phyloP scores from a whole-genome alignment of 2,329 filamentous ascomycete species.

The Curvularia hawaiiensis region DNA sequence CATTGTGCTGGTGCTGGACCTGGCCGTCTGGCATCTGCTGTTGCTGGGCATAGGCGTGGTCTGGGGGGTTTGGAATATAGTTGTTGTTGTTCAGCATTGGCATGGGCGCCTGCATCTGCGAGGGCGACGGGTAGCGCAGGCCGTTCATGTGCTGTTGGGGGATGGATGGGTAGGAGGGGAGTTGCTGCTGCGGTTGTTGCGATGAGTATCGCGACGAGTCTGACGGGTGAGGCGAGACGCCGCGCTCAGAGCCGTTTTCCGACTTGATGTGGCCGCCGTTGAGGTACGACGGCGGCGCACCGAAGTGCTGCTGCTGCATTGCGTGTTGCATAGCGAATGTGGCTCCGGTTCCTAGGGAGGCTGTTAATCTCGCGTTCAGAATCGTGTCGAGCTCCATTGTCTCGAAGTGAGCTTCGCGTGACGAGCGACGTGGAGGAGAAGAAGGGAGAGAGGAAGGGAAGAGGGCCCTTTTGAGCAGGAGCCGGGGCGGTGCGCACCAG shows the following conservation, averaged over 20 bases:
- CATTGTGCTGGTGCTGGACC: slow-evolving; percentile 48
- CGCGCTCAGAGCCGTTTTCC: slow-evolving; percentile 64
- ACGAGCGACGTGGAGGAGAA: slow-evolving; percentile 22
- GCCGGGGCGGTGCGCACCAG: slow-evolving; percentile 44
- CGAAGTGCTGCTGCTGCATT: slow-evolving; percentile 53
- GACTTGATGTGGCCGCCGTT: slow-evolving; percentile 59
- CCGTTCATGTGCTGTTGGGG: slow-evolving; percentile 56
- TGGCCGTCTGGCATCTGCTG: slow-evolving; percentile 46
- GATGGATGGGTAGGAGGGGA: slow-evolving; percentile 56
- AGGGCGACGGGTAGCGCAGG: slow-evolving; percentile 60
- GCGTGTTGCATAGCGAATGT: slow-evolving; percentile 49
- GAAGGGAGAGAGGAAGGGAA: slow-evolving; percentile 9
- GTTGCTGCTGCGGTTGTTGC: slow-evolving; percentile 59
- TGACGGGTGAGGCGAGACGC: slow-evolving; percentile 60
- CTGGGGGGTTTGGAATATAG: slow-evolving; percentile 57
- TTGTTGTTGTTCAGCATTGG: slow-evolving; percentile 62
- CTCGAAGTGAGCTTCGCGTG: slow-evolving; percentile 28
- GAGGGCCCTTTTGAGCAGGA: slow-evolving; percentile 18
- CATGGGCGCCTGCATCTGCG: slow-evolving; percentile 57
- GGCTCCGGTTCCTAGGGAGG: slow-evolving; percentile 43
- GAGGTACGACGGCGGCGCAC: slow-evolving; percentile 55
- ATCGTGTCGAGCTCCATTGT: slow-evolving; percentile 50
- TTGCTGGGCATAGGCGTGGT: slow-evolving; percentile 54
- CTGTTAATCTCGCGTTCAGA: slow-evolving; percentile 51
- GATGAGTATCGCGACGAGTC: slow-evolving; percentile 64